Evolutionary conservation across 1,139 yeast species (phyloP).

Genomic region (Geotrichum carabidarum): DNA sequence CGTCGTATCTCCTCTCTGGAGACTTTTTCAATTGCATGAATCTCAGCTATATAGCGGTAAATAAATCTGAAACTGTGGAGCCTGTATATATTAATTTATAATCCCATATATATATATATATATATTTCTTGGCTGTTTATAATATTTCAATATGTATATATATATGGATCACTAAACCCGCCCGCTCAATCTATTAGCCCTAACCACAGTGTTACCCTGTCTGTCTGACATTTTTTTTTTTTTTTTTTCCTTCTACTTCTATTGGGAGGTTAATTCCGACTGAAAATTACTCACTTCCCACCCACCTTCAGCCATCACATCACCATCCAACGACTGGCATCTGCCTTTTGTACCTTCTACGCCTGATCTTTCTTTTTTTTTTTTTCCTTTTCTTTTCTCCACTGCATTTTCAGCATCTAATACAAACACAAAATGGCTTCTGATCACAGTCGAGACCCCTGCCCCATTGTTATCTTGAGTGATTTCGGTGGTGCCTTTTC

Average conservation of each 20-base stretch:
- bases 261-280: background rate
- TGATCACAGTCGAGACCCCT: conserved; percentile 98
- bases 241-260: background rate
- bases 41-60: too few species aligned
- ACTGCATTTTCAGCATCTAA: background rate
- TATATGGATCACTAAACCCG: too few species aligned
- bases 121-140: too few species aligned
- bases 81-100: too few species aligned
- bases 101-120: too few species aligned
- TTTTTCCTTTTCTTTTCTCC: background rate
- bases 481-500: conserved; percentile 99
- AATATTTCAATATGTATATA: too few species aligned
- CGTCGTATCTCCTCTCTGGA: too few species aligned
- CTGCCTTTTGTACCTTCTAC: background rate
- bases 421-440: conserved; percentile 41
- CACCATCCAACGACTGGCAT: background rate
- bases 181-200: too few species aligned
- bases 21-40: too few species aligned
- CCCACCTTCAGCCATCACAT: background rate
- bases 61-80: too few species aligned
- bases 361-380: background rate
- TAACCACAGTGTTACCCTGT: too few species aligned
- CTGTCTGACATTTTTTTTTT: too few species aligned
- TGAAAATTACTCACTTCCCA: background rate
- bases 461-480: conserved; percentile 91